Percentiles rank a stretch among this genome's conserved stretches.
Evolutionary conservation across 1,139 yeast species (phyloP).

Genomic region (Blastobotrys illinoisensis): DNA sequence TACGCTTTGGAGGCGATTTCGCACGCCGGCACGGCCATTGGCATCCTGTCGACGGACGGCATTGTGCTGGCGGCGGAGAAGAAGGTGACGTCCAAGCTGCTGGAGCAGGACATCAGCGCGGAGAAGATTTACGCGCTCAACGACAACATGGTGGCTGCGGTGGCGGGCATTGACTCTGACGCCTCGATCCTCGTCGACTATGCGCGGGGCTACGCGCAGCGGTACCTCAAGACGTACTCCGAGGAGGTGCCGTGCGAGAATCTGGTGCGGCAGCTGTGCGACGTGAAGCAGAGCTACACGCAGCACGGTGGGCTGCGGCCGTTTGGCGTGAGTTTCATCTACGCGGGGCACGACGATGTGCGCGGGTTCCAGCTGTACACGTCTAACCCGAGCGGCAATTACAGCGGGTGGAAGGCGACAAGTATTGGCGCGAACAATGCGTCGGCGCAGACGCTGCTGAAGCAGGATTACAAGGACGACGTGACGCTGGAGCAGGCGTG

Average conservation of each 20-base stretch:
- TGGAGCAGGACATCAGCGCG: slow-evolving; percentile 90
- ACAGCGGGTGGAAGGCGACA: slow-evolving; percentile 98
- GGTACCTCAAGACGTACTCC: slow-evolving; percentile 74
- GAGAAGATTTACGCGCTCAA: slow-evolving; percentile 86
- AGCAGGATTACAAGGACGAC: slow-evolving; percentile 90
- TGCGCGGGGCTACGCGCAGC: slow-evolving; percentile 84
- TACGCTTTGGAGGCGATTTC: slow-evolving; percentile 97
- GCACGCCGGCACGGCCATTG: slow-evolving; percentile 97
- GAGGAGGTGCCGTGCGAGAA: slow-evolving; percentile 91
- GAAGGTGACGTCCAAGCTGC: slow-evolving; percentile 83
- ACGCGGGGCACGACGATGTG: slow-evolving; percentile 91
- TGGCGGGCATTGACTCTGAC: slow-evolving; percentile 97
- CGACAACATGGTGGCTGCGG: slow-evolving; percentile 85
- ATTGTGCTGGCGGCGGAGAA: slow-evolving; percentile 95
- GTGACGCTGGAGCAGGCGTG: slow-evolving; percentile 72
- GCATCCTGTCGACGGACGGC: slow-evolving; percentile 86
- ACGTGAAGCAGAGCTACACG: slow-evolving; percentile 95
- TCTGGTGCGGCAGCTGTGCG: slow-evolving; percentile 83
- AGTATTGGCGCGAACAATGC: slow-evolving; percentile 95
- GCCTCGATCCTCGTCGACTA: slow-evolving; percentile 86
- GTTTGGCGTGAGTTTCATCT: slow-evolving; percentile 92
- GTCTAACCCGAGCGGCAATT: slow-evolving; percentile 95
- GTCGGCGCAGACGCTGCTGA: slow-evolving; percentile 91
- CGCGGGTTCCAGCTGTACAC: slow-evolving; percentile 90
- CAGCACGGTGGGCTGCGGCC: slow-evolving; percentile 99